Evolutionary conservation across 2,329 filamentous ascomycete genomes (phyloP).

Genomic region (Arthrobotrys sphaeroides): DNA sequence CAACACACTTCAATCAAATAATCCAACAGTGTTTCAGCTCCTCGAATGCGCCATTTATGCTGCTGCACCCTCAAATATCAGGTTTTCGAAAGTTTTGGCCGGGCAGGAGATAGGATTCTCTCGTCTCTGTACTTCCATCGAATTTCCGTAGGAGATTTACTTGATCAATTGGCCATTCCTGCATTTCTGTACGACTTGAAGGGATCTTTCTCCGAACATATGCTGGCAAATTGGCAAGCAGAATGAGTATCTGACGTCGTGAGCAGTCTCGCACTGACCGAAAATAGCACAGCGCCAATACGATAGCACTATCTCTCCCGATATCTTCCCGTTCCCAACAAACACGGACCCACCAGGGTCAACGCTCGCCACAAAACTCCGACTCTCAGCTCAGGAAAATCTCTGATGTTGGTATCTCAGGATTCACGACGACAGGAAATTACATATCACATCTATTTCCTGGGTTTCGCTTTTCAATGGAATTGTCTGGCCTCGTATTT

Average conservation of each 20-base stretch:
- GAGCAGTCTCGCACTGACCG: slow-evolving; percentile 25
- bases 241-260: slow-evolving; percentile 31
- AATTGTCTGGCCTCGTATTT: slow-evolving; percentile 16
- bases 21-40: slow-evolving; percentile 42
- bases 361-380: slow-evolving; percentile 35
- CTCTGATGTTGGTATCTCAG: neutral
- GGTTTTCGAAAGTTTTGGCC: slow-evolving; percentile 14
- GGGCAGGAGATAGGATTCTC: slow-evolving; percentile 23
- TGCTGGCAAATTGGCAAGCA: slow-evolving; percentile 46
- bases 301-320: slow-evolving; percentile 47
- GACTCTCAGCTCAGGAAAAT: slow-evolving; percentile 6
- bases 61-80: neutral
- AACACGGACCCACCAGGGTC: slow-evolving; percentile 45
- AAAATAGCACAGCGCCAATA: slow-evolving; percentile 42
- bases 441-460: neutral
- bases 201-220: slow-evolving; percentile 28
- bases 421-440: neutral
- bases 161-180: slow-evolving; percentile 5
- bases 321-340: slow-evolving; percentile 54
- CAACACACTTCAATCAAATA: slow-evolving; percentile 42
- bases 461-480: neutral
- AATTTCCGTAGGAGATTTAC: slow-evolving; percentile 2
- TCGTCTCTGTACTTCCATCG: neutral
- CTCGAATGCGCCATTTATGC: slow-evolving; percentile 27
- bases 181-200: slow-evolving; percentile 4